Conservation (phyloP, 2,329 filamentous ascomycete species). For the Colletotrichum godetiae region DNA sequence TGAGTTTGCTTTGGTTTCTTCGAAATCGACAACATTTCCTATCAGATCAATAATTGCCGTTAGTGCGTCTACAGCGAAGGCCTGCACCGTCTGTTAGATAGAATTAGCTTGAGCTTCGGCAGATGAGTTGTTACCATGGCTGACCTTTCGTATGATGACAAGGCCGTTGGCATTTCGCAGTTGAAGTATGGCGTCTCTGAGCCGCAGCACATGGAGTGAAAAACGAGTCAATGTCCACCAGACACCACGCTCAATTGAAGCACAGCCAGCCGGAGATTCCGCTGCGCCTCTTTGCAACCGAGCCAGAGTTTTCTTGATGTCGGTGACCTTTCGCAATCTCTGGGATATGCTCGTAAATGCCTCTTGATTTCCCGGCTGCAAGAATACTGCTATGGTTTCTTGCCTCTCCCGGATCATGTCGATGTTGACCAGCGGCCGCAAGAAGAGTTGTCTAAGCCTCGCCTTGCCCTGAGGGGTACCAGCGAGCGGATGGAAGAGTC, state of each 20-base stretch:
- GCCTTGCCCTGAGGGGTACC: constrained; percentile 82
- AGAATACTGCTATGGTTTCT: constrained; percentile 73
- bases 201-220: constrained; percentile 74
- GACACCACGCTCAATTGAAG: constrained; percentile 71
- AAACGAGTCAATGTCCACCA: constrained; percentile 83
- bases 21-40: constrained; percentile 81
- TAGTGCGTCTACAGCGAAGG: constrained; percentile 69
- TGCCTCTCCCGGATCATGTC: constrained; percentile 78
- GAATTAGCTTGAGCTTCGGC: constrained; percentile 1
- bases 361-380: constrained; percentile 74
- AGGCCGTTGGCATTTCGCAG: constrained; percentile 65
- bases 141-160: constrained; percentile 64
- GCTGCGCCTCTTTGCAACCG: constrained; percentile 80
- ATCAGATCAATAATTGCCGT: constrained; percentile 77
- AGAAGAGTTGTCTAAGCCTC: constrained; percentile 81
- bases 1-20: constrained; percentile 76
- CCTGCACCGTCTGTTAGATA: constrained; percentile 63
- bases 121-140: constrained; percentile 25
- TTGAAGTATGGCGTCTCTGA: constrained; percentile 72
- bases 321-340: constrained; percentile 77
- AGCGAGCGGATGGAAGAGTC: constrained; percentile 80
- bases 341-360: constrained; percentile 66
- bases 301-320: constrained; percentile 75
- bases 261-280: constrained; percentile 59
- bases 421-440: constrained; percentile 80